These are phyloP conservation scores for Globisporangium okanoganense DNA, from an alignment of 352 stramenopile species.

Conservation along the genomic window DNA sequence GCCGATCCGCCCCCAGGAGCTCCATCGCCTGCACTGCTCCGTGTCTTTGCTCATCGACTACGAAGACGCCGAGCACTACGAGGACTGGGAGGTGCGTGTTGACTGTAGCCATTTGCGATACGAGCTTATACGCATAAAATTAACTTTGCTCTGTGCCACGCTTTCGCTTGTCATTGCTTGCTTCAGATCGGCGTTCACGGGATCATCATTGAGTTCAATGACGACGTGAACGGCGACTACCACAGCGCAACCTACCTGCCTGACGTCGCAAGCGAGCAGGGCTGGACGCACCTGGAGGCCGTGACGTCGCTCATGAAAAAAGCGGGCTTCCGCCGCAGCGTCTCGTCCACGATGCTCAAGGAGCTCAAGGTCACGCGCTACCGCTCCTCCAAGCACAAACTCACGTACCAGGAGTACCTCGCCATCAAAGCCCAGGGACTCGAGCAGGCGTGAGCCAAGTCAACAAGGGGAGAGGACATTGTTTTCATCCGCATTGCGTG, in stretches of 20 bases:
- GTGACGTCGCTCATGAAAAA: constrained; percentile 79
- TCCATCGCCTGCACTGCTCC: constrained; percentile 64
- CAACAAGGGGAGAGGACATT: constrained; percentile 1
- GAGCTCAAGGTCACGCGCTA: constrained; percentile 76
- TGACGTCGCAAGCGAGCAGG: constrained; percentile 70
- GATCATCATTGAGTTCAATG: constrained; percentile 79
- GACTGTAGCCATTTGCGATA: not conserved
- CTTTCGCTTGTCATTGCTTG: not conserved
- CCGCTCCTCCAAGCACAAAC: constrained; percentile 78
- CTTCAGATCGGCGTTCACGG: constrained; percentile 61
- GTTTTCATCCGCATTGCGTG: not conserved
- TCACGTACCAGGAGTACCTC: constrained; percentile 78
- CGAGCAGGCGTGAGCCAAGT: constrained; percentile 1
- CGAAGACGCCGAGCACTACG: constrained; percentile 64
- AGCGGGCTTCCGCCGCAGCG: constrained; percentile 57
- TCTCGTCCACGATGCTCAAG: constrained; percentile 53
- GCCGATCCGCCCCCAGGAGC: constrained; percentile 62
- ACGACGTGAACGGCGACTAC: constrained; percentile 39
- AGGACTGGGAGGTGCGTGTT: constrained; percentile 69
- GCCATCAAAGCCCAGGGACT: constrained; percentile 40
- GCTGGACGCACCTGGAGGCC: constrained; percentile 67
- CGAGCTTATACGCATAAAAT: not conserved
- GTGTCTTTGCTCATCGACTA: constrained; percentile 84
- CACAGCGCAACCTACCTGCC: constrained; percentile 81
- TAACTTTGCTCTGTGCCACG: not conserved